Conservation (phyloP, 495 filamentous ascomycete genomes). For the Evansstolkia leycettana region DNA sequence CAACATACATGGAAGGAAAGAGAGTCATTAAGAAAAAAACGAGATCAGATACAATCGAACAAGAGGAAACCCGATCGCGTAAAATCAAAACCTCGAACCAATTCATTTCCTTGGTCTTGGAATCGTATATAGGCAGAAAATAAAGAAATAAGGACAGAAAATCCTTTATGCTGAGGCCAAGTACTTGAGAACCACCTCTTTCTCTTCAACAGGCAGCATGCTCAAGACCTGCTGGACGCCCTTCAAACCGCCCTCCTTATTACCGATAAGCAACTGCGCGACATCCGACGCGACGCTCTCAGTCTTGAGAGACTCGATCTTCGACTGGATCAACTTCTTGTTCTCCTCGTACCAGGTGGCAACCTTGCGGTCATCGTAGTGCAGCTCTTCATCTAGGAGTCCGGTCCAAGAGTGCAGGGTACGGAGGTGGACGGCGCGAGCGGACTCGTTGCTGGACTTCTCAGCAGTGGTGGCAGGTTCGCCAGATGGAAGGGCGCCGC, state of each 20-base stretch:
- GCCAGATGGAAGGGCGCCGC: slow-evolving; percentile 20
- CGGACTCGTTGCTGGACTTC: slow-evolving; percentile 21
- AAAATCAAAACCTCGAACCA: no score
- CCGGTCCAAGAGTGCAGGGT: slow-evolving; percentile 69
- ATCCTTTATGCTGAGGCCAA: slow-evolving; percentile 31
- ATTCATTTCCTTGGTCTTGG: no score
- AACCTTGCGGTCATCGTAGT: slow-evolving; percentile 66
- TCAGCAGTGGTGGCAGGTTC: slow-evolving; percentile 11
- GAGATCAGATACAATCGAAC: not conserved
- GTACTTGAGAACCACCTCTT: slow-evolving; percentile 72
- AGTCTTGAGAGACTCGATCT: slow-evolving; percentile 67
- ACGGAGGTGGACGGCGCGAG: slow-evolving; percentile 50
- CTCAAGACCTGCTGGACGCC: slow-evolving; percentile 75
- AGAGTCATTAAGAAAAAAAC: no score
- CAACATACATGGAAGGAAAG: no score
- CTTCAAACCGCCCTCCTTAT: slow-evolving; percentile 70
- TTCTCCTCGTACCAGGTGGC: slow-evolving; percentile 98
- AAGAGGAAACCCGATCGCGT: slow-evolving; percentile 3
- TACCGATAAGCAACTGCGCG: slow-evolving; percentile 57
- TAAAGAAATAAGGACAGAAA: not conserved
- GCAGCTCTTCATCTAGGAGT: slow-evolving; percentile 50
- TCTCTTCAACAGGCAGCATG: slow-evolving; percentile 77
- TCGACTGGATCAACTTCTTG: slow-evolving; percentile 60
- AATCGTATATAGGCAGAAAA: not conserved
- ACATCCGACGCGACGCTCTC: slow-evolving; percentile 71